Conservation (phyloP, 2,329 filamentous ascomycete genomes). For the Colletotrichum tabaci region DNA sequence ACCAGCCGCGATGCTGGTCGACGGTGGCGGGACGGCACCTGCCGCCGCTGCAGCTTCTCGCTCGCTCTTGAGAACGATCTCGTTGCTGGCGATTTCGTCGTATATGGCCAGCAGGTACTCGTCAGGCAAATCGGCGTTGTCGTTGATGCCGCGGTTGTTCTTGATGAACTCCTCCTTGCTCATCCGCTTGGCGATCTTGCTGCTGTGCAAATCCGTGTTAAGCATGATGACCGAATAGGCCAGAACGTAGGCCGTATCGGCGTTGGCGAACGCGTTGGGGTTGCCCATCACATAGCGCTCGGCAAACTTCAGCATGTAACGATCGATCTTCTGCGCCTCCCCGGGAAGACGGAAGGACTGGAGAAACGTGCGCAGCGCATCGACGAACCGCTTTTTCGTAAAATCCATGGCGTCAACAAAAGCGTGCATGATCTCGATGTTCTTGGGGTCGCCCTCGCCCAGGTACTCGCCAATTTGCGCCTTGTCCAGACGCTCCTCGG, state of each 20-base stretch:
- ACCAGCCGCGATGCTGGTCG: constrained; percentile 81
- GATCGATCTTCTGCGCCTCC: constrained; percentile 98
- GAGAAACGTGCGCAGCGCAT: constrained; percentile 90
- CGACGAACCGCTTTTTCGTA: constrained; percentile 89
- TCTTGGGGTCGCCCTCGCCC: constrained; percentile 92
- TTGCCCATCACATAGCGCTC: constrained; percentile 96
- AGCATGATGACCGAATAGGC: constrained; percentile 97
- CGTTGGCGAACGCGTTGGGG: constrained; percentile 97
- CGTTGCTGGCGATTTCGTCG: constrained; percentile 91
- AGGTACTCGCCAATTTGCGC: constrained; percentile 93
- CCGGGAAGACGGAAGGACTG: constrained; percentile 96
- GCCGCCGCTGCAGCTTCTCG: constrained; percentile 88
- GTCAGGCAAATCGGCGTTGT: constrained; percentile 91
- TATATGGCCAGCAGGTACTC: constrained; percentile 93
- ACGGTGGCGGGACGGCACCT: constrained; percentile 73
- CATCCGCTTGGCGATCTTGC: constrained; percentile 88
- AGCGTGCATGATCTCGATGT: constrained; percentile 91
- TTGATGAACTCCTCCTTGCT: constrained; percentile 98
- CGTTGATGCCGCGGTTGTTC: constrained; percentile 98
- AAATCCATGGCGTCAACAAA: constrained; percentile 98
- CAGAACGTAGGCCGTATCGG: constrained; percentile 96
- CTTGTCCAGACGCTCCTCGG: constrained; percentile 90
- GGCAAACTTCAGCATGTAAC: constrained; percentile 99
- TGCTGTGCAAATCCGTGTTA: constrained; percentile 95
- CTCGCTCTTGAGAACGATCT: constrained; percentile 95